Conservation (phyloP, 208 protist genomes). For the Endotrypanum monterogeii region DNA sequence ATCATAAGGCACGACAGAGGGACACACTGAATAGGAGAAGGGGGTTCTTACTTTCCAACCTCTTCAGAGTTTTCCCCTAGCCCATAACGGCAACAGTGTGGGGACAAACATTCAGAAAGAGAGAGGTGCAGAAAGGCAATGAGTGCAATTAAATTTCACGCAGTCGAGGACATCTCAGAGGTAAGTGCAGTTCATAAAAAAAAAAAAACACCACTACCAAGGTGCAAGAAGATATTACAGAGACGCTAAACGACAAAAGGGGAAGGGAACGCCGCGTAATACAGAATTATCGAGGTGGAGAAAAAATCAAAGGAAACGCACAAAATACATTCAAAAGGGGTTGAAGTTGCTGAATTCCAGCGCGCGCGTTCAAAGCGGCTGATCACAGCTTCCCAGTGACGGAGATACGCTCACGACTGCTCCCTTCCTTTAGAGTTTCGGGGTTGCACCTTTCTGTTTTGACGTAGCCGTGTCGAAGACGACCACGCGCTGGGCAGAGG, state of each 20-base stretch:
- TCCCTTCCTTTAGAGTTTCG: background rate
- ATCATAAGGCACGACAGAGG: too few relatives aligned
- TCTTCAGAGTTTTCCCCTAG: background rate
- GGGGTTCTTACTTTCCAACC: background rate
- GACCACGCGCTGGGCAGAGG: conserved; percentile 67
- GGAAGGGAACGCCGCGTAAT: background rate
- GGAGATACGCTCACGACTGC: too few relatives aligned
- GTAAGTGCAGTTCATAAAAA: background rate
- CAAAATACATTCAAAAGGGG: too few relatives aligned
- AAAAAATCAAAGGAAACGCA: too few relatives aligned
- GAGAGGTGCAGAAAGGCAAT: background rate
- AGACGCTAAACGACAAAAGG: background rate
- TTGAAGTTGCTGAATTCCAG: too few relatives aligned
- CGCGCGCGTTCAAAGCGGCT: too few relatives aligned
- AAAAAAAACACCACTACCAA: background rate
- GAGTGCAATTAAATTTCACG: background rate
- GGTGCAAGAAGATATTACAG: background rate
- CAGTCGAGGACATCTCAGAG: background rate
- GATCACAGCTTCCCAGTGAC: too few relatives aligned
- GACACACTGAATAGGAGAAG: background rate
- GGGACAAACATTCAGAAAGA: background rate
- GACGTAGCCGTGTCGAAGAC: conserved; percentile 58
- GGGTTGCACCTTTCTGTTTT: conserved; percentile 16
- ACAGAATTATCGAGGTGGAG: too few relatives aligned
- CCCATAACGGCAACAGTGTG: background rate